Base-by-base conservation (phyloP, 169 alveolate species). In the Babesia caballi region DNA sequence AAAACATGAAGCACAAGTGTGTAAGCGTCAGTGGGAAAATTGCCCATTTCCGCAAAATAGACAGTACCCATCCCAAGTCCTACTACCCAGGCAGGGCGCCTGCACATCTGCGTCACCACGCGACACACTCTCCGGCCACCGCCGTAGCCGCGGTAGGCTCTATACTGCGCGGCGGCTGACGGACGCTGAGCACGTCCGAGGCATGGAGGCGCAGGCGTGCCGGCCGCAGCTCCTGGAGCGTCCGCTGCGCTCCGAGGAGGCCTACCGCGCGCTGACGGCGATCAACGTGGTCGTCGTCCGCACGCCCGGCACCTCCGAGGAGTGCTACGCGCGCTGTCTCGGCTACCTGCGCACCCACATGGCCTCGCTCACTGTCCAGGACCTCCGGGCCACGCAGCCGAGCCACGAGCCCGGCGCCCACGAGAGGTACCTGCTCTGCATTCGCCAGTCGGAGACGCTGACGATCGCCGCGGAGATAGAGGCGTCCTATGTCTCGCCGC, bases 361-460 rank as follows among this genome's bases (percentile, higher is more conserved):
- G 73, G 9, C 32, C 5, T 28, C 32, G 4, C 4, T 63, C 25
- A 6, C 63, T 11, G 9, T 63, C 19, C 40, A 35, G 15, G 73
- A 63, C 50, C 73, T 63, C 0, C 47, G 73, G 12, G 73, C 60
- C 0, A 63, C 73, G 12, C 73, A 63, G 60, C 73, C 73, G 35
- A 49, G 14, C 19, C 46, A 63, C 33, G 60, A 63, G n/a, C 27
- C 17, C 19, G 28, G 25, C 25, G 3, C 52, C 27, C 60, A 19
- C 32, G 73, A 63, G 35, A 41, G 73, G 3, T 63, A 30, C 41
- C n/a, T 63, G 49, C 60, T 63, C n/a, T 63, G 46, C 14, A 19
- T 63, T 30, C 9, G 23, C 46, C 59, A 32, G 28, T 44, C 58
- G 2, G 73, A 63, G 19, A 47, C 32, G 38, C 58, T 63, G 28